Conservation (phyloP, 176 grass and related monocot genomes). For the Melocanna baccifera region DNA sequence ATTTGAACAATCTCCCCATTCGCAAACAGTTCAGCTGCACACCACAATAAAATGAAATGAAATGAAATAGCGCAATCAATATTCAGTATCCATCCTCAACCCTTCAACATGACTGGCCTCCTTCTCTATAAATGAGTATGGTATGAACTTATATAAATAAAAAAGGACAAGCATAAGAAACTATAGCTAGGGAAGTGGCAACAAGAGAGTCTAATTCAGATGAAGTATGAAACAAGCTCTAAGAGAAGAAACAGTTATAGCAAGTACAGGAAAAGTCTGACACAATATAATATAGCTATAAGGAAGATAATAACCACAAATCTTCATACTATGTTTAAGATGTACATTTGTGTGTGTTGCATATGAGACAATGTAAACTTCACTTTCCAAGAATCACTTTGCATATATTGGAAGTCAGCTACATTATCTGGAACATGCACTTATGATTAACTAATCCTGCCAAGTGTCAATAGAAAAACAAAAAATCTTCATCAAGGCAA, state of each 20-base stretch:
- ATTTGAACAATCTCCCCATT: constrained; percentile 87
- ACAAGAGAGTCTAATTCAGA: constrained; percentile 5
- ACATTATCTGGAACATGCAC: neutral
- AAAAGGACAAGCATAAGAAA: constrained; percentile 28
- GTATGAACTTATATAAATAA: constrained; percentile 77
- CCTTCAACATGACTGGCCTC: constrained; percentile 97
- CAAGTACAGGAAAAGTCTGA: neutral
- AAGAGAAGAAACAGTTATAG: neutral
- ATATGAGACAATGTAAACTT: neutral
- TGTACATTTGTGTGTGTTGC: neutral
- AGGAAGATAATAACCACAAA: neutral
- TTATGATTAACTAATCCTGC: neutral
- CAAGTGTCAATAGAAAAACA: constrained; percentile 13
- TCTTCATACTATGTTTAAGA: neutral
- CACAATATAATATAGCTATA: neutral
- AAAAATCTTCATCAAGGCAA: neutral
- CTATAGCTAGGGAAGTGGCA: neutral
- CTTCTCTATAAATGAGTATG: constrained; percentile 99
- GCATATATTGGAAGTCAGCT: neutral
- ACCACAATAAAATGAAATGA: neutral
- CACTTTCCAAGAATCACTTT: neutral
- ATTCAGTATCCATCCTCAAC: constrained; percentile 15
- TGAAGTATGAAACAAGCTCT: neutral
- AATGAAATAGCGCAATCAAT: neutral
- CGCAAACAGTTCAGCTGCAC: constrained; percentile 77